Conservation (phyloP, 768 basidiomycete genomes). For the Vararia minispora region DNA sequence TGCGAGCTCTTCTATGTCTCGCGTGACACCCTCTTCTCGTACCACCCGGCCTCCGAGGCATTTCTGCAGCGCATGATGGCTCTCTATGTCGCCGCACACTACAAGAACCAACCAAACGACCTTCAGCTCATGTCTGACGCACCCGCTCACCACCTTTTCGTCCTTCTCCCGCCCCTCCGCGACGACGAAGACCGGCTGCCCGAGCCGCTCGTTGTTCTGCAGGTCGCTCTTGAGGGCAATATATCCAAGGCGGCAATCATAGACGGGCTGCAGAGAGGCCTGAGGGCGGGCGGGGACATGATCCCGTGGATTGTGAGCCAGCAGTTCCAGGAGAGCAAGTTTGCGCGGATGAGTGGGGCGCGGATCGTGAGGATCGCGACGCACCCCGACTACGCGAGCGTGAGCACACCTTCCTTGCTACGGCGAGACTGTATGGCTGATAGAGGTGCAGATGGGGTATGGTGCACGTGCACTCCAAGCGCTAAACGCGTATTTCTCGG, state of each 20-base stretch:
- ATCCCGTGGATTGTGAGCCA: constrained; percentile 95
- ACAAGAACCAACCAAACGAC: constrained; percentile 99
- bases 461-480: constrained; percentile 82
- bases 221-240: constrained; percentile 92
- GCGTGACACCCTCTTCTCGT: constrained; percentile 93
- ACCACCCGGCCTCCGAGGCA: constrained; percentile 92
- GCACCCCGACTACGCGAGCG: constrained; percentile 90
- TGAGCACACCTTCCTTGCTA: constrained; percentile 26
- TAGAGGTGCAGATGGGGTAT: constrained; percentile 76
- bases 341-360: constrained; percentile 85
- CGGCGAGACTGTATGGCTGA: constrained; percentile 5
- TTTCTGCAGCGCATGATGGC: constrained; percentile 99
- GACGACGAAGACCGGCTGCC: constrained; percentile 87
- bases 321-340: constrained; percentile 93
- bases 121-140: constrained; percentile 96
- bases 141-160: constrained; percentile 94
- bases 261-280: constrained; percentile 75
- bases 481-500: constrained; percentile 85
- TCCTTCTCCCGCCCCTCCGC: constrained; percentile 84
- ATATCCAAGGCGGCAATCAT: constrained; percentile 79
- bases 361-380: constrained; percentile 88
- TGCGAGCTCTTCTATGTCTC: constrained; percentile 96
- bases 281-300: constrained; percentile 88
- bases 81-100: constrained; percentile 93
- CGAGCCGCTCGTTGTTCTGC: constrained; percentile 90